Percentiles rank a stretch among this genome's conserved stretches.
These are phyloP conservation scores for Kodamaea leandrae DNA, from an alignment of 805 yeast species.

Conservation along the genomic window DNA sequence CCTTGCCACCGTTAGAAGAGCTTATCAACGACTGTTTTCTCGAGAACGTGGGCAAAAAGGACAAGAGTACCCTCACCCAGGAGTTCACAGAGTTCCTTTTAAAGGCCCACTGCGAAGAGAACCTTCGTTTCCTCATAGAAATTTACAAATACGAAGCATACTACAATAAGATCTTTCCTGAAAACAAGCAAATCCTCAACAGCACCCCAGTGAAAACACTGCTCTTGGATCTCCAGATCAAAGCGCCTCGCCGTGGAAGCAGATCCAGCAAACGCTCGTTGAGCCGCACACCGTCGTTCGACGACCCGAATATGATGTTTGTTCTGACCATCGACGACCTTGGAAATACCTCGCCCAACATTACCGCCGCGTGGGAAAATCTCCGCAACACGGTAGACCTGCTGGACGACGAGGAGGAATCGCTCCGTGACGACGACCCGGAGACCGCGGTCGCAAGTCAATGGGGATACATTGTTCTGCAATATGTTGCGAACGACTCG, in stretches of 20 bases:
- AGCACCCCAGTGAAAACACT: conserved; percentile 9
- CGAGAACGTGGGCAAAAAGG: background rate
- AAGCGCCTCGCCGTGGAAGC: background rate
- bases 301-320: conserved; percentile 3
- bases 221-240: background rate
- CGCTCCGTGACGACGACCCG: conserved; percentile 6
- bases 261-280: conserved; percentile 7
- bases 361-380: conserved; percentile 41
- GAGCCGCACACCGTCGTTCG: conserved; percentile 13
- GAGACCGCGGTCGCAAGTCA: conserved; percentile 17
- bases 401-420: conserved; percentile 7
- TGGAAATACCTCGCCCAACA: conserved; percentile 34
- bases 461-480: conserved; percentile 38
- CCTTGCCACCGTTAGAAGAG: conserved; percentile 22
- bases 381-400: conserved; percentile 8
- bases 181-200: conserved; percentile 8
- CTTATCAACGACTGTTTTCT: conserved; percentile 34
- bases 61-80: conserved; percentile 18
- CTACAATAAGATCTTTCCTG: conserved; percentile 28
- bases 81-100: conserved; percentile 34
- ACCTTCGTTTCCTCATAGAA: conserved; percentile 43
- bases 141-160: conserved; percentile 46
- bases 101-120: conserved; percentile 45
- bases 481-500: conserved; percentile 42
- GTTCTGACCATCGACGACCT: conserved; percentile 23